phyloP scores from a whole-genome alignment of 148 eudicot species.

The Rhododendron kiyosumense region DNA sequence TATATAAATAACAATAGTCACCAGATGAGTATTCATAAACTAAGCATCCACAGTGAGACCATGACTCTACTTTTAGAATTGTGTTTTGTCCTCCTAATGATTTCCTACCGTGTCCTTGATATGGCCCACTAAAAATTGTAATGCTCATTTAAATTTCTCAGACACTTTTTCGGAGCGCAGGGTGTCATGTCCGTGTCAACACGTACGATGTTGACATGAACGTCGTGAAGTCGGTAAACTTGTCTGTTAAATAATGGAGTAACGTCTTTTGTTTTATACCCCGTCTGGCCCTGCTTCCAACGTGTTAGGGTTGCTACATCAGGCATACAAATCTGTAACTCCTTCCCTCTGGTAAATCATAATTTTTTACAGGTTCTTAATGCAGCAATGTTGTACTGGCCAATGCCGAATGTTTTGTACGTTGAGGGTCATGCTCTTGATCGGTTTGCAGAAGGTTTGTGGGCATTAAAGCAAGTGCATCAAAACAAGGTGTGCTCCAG shows the following conservation, averaged over 20 bases:
- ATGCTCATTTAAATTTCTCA: not conserved
- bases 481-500: slow-evolving; percentile 60
- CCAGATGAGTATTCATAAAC: not conserved
- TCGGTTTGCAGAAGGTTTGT: slow-evolving; percentile 74
- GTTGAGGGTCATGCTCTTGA: slow-evolving; percentile 97
- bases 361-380: slow-evolving; percentile 63
- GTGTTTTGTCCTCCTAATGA: not conserved
- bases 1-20: not conserved
- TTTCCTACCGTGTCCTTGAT: not conserved
- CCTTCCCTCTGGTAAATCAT: slow-evolving; percentile 9
- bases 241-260: not conserved
- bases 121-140: not conserved
- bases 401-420: slow-evolving; percentile 65
- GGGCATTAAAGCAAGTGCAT: slow-evolving; percentile 86
- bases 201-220: not conserved
- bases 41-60: not conserved
- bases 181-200: not conserved
- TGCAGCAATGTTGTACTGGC: slow-evolving; percentile 99
- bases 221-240: not conserved
- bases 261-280: not conserved
- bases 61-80: not conserved
- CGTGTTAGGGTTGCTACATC: not conserved
- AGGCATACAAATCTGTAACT: not conserved
- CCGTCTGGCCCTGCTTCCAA: not conserved
- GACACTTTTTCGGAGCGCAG: not conserved